Conservation (phyloP, 23 red algal species). For the Gracilaria caudata region DNA sequence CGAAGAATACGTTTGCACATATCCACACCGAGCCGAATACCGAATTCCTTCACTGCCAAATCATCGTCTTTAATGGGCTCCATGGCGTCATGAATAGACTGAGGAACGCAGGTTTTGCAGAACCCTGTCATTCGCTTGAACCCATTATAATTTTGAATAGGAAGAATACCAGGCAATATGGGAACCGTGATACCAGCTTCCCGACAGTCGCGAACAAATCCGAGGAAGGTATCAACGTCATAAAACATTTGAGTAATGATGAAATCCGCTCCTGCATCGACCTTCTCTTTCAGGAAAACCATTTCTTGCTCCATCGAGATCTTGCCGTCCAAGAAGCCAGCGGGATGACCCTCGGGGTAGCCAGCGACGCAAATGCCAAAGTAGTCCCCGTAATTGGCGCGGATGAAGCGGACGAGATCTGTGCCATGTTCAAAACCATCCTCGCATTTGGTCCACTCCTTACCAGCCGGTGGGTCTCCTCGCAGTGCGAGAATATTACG, state of each 20-base stretch:
- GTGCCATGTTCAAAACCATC: slow-evolving; percentile 97
- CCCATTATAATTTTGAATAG: slow-evolving; percentile 93
- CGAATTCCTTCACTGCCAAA: slow-evolving; percentile 94
- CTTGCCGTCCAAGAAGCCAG: slow-evolving; percentile 87
- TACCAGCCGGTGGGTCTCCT: slow-evolving; percentile 97
- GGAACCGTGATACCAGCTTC: slow-evolving; percentile 86
- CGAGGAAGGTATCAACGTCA: slow-evolving; percentile 92
- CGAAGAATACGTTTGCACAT: slow-evolving; percentile 96
- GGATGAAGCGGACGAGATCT: slow-evolving; percentile 93
- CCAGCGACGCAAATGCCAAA: slow-evolving; percentile 96
- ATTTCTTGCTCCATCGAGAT: slow-evolving; percentile 92
- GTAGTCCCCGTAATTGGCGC: slow-evolving; percentile 89
- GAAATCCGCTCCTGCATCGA: slow-evolving; percentile 92
- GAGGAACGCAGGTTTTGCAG: slow-evolving; percentile 90
- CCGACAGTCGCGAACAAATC: slow-evolving; percentile 85
- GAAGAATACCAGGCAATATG: slow-evolving; percentile 97
- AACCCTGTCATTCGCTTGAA: slow-evolving; percentile 99
- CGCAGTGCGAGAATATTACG: slow-evolving; percentile 95
- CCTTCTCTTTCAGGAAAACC: slow-evolving; percentile 88
- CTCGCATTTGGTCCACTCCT: slow-evolving; percentile 94
- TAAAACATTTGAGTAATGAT: slow-evolving; percentile 99
- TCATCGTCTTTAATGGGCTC: slow-evolving; percentile 96
- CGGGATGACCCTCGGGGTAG: slow-evolving; percentile 98
- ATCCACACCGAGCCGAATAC: slow-evolving; percentile 81
- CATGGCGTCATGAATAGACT: slow-evolving; percentile 74